Evolutionary conservation across 352 stramenopile genomes (phyloP), one percentile per base, ranked within the genome.

Genomic region (Pythium pyrilobum): DNA sequence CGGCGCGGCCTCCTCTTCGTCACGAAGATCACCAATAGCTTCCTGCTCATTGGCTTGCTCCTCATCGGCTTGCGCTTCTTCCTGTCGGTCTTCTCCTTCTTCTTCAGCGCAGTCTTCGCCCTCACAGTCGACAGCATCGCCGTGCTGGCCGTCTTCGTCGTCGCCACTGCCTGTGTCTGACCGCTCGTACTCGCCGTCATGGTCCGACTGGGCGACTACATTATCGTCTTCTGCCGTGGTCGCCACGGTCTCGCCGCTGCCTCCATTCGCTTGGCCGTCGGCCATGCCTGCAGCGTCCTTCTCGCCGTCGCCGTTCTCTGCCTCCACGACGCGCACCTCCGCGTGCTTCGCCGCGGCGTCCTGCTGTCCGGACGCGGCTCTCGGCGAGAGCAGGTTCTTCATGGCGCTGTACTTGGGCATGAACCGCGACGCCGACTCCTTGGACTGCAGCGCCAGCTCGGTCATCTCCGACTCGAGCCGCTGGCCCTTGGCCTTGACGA

Each of bases 401-500:
- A 59, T 50, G 2, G 64, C 64, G 15, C 52, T 70, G 28, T 72
- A 75, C 7, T 58, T 56, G 1, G 70, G 70, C n/a, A 72, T 46
- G 21, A 79, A 56, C 2, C 64, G 59, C 4, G 67, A 59, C 3
- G 67, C 70, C 18, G 70, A 76, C 45, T 72, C 67, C 27, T 74
- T 74, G 1, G 64, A 72, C 27, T 79, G 70, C 5, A 38, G 46
- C 16, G 69, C 66, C 7, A 78, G 29, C 4, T 58, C 66, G 2
- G 47, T 63, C 34, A 79, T 64, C 18, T 79, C 70, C 5, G 66
- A 70, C 38, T 72, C 70, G 46, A 79, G 40, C 32, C 49, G 45
- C 24, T 73, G 69, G 9, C 71, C 59, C 47, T 68, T 78, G 20
- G 45, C 60, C 44, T 73, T 75, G 25, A 78, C 69, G 28, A 69